Evolutionary conservation across 2,329 filamentous ascomycete species (phyloP).

Genomic region (Tolypocladium amazonense): DNA sequence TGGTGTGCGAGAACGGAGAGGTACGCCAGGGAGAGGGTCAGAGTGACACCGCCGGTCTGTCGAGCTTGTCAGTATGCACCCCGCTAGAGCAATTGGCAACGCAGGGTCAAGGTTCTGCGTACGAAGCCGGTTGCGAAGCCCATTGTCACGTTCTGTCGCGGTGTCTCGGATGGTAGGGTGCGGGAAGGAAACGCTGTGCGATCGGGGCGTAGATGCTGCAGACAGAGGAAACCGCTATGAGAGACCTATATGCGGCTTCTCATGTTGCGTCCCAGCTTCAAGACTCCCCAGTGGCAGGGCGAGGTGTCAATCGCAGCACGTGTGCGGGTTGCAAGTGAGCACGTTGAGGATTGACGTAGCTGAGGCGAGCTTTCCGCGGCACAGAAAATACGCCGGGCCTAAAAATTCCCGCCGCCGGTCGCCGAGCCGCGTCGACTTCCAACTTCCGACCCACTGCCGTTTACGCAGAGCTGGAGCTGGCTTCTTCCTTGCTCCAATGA

Average conservation of each 20-base stretch:
- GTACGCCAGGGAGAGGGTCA: slow-evolving; percentile 65
- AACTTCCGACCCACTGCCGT: too few species aligned
- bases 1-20: slow-evolving; percentile 61
- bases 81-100: background rate
- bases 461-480: too few species aligned
- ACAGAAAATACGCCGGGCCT: background rate
- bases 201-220: background rate
- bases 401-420: background rate
- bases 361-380: background rate
- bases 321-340: background rate
- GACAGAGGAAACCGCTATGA: background rate
- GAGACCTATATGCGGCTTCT: slow-evolving; percentile 14
- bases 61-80: slow-evolving; percentile 2
- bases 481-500: too few species aligned
- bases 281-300: slow-evolving; percentile 7
- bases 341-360: background rate
- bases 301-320: background rate
- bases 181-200: background rate
- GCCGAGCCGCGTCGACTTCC: background rate
- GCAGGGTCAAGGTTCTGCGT: slow-evolving; percentile 22
- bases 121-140: slow-evolving; percentile 69
- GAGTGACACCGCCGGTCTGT: slow-evolving; percentile 64
- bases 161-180: background rate
- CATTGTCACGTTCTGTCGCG: slow-evolving; percentile 34
- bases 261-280: slow-evolving; percentile 20